Conservation (phyloP, 331 rosid genomes). For the Quercus lobata region DNA sequence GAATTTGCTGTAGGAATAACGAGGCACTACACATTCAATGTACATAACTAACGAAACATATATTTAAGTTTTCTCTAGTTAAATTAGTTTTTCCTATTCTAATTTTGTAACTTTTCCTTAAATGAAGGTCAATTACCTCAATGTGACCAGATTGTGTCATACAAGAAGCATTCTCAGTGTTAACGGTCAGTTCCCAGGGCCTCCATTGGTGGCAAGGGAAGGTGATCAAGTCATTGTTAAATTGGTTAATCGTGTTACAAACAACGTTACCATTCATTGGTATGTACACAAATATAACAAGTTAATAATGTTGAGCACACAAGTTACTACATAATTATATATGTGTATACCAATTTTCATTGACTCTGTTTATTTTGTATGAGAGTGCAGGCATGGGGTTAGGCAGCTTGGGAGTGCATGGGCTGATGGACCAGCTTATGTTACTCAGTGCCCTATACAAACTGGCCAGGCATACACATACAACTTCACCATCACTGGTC, state of each 20-base stretch:
- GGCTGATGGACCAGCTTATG: constrained; percentile 83
- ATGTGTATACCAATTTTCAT: background rate
- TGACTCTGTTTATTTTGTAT: background rate
- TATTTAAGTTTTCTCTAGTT: background rate
- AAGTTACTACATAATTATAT: background rate
- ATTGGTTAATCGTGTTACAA: constrained; percentile 58
- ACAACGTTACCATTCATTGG: constrained; percentile 75
- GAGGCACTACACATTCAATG: constrained; percentile 78
- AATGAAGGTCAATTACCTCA: constrained; percentile 50
- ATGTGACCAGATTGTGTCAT: constrained; percentile 70
- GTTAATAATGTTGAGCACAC: no score
- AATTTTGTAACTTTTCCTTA: background rate
- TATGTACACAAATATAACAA: constrained; percentile 10
- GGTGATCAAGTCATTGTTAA: constrained; percentile 68
- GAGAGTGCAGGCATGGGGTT: constrained; percentile 65
- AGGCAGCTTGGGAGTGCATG: constrained; percentile 64
- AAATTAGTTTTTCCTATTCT: background rate
- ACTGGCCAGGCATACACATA: constrained; percentile 54
- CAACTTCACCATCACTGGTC: constrained; percentile 76
- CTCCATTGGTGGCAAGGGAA: constrained; percentile 67
- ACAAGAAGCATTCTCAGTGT: constrained; percentile 63
- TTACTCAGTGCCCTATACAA: constrained; percentile 84
- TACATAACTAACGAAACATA: constrained; percentile 17
- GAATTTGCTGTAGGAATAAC: constrained; percentile 43
- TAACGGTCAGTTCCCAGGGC: constrained; percentile 72